phyloP scores from a whole-genome alignment of 495 filamentous ascomycete species.

The Talaromyces stipitatus region DNA sequence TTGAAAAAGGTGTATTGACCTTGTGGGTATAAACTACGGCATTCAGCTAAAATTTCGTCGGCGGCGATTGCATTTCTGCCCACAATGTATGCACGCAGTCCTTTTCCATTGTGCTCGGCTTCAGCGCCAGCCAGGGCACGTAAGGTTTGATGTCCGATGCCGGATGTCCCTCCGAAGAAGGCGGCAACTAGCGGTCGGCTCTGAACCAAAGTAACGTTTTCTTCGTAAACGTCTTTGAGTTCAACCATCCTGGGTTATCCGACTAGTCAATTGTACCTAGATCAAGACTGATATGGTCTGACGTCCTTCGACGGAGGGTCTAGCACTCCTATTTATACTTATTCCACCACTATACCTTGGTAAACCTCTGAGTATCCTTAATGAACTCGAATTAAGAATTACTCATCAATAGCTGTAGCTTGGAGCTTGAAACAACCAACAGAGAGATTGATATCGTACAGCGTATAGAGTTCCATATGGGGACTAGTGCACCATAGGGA shows the following conservation, averaged over 20 bases:
- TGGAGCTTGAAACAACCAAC: neutral
- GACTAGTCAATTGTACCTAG: neutral
- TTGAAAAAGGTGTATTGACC: slow-evolving; percentile 19
- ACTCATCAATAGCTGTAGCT: no score
- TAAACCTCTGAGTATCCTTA: no score
- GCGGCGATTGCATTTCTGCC: slow-evolving; percentile 15
- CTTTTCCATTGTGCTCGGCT: slow-evolving; percentile 5
- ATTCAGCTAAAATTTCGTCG: slow-evolving; percentile 11
- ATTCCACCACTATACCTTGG: neutral
- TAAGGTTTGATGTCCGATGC: slow-evolving; percentile 14
- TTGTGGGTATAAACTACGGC: slow-evolving; percentile 6
- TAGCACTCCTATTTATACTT: neutral
- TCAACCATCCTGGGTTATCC: slow-evolving; percentile 10
- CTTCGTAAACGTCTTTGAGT: slow-evolving; percentile 9
- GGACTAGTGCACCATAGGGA: neutral
- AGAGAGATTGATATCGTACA: neutral
- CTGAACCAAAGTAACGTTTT: slow-evolving; percentile 9
- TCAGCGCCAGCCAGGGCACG: slow-evolving; percentile 11
- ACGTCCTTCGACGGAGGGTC: neutral
- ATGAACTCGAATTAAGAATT: no score
- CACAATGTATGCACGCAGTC: slow-evolving; percentile 15
- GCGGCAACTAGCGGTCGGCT: slow-evolving; percentile 14
- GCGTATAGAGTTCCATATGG: neutral
- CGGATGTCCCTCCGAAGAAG: slow-evolving; percentile 16
- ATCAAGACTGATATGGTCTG: neutral